Conservation (phyloP, 2,329 filamentous ascomycete species). For the Knoxdaviesia capensis region DNA sequence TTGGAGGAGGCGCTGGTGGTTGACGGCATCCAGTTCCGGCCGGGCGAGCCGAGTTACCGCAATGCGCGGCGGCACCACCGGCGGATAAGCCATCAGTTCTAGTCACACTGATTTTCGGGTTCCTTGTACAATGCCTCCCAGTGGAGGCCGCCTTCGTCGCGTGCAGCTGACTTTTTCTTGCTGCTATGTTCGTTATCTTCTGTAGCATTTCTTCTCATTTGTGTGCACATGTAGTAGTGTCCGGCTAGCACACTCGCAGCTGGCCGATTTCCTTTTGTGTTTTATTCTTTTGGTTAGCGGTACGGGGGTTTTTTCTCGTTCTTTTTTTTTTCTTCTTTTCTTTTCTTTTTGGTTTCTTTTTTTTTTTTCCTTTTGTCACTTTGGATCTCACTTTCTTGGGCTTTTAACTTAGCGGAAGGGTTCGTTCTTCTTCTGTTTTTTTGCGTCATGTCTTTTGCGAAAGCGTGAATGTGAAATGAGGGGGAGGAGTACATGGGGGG, state of each 20-base stretch:
- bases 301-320: conserved; percentile 1
- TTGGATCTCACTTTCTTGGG: conserved; percentile 2
- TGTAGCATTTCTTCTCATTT: background rate
- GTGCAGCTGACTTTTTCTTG: background rate
- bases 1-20: background rate
- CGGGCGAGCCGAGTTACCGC: background rate
- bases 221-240: background rate
- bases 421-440: too few relatives aligned
- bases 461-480: too few relatives aligned
- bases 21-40: background rate
- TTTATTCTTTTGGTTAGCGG: background rate
- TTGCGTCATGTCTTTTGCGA: too few relatives aligned
- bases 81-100: too few relatives aligned
- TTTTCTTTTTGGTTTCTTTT: conserved; percentile 3
- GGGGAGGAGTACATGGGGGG: too few relatives aligned
- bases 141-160: too few relatives aligned
- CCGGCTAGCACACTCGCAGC: too few relatives aligned
- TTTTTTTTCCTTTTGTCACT: conserved; percentile 3
- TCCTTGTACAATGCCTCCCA: too few relatives aligned
- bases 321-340: conserved; percentile 1
- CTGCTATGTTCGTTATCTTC: background rate
- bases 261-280: background rate
- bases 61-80: too few relatives aligned
- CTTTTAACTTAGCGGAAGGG: background rate
- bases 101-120: too few relatives aligned